Evolutionary conservation across 345 rosid genomes (phyloP), one percentile per base, ranked within the genome.

Genomic region (Pseudoturritis turrita): DNA sequence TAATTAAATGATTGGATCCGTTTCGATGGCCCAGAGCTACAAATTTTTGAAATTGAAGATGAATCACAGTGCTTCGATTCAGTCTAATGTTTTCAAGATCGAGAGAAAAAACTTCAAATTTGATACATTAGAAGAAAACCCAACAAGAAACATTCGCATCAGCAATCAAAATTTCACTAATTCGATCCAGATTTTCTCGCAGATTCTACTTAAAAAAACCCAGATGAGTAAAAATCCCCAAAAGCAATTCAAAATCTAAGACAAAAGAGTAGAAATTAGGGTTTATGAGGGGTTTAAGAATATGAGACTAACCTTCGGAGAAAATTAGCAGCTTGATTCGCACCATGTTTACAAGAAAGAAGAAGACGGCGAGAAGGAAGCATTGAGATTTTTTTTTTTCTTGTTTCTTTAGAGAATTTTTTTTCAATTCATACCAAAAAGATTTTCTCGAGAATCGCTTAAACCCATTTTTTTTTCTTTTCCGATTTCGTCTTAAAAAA

Each of bases 1-100:
- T 77, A 87, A 79, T 77, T 77, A 68, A 73, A 75, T 23, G 87
- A 75, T 66, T 83, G 96, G 63, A 76, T 76, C 65, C 81, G 73
- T 70, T 74, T 82, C 8, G 76, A 71, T 25, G 74, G 56, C 47
- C 77, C 84, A 80, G 78, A 73, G 87, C 87, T 85, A 81, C 62
- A 65, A 50, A 5, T 7, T 12, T 17, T 3, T 14, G 6, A 53
- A 43, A 60, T 19, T 9, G 5, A 52, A 64, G 10, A 51, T 65
- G 31, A 74, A 66, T 49, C 58, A 45, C n/a, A 45, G 10, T 46
- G 64, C 22, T 51, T 39, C 51, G 12, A 61, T 8, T 18, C 68
- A 40, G 28, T 61, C 13, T 10, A 17, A 47, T 47, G 25, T 6
- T 1, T n/a, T 17, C 19, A 49, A 52, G 55, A 53, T 14, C 44